Percentiles rank a stretch among this genome's conserved stretches.
phyloP scores from a whole-genome alignment of 495 filamentous ascomycete genomes.

The Alectoria sarmentosa region DNA sequence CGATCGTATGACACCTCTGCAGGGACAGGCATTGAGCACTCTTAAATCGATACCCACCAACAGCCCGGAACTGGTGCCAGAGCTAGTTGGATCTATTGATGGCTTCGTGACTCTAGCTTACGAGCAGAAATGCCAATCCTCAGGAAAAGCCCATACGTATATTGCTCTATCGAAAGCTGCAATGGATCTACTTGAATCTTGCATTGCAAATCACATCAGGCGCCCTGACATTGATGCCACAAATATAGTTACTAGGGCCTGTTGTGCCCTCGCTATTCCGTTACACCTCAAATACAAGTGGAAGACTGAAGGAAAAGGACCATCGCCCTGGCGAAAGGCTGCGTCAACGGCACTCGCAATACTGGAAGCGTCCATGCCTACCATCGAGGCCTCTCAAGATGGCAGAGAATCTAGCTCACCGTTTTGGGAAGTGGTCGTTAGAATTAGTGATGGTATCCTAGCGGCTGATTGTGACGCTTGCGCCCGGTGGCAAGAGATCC shows the following conservation, averaged over 20 bases:
- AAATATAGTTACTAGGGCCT: slow-evolving; percentile 49
- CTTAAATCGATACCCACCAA: slow-evolving; percentile 66
- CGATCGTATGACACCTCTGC: slow-evolving; percentile 75
- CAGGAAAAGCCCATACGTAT: slow-evolving; percentile 46
- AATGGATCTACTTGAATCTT: slow-evolving; percentile 59
- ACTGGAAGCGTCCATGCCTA: slow-evolving; percentile 57
- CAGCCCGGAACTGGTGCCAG: slow-evolving; percentile 55
- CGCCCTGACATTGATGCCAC: slow-evolving; percentile 59
- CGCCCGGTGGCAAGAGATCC: slow-evolving; percentile 39
- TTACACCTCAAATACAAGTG: slow-evolving; percentile 70
- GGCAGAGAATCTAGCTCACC: slow-evolving; percentile 36
- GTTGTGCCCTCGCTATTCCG: slow-evolving; percentile 58
- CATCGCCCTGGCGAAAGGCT: slow-evolving; percentile 70
- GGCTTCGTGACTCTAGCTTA: slow-evolving; percentile 66
- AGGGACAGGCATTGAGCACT: slow-evolving; percentile 64
- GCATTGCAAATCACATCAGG: slow-evolving; percentile 55
- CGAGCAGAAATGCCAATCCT: slow-evolving; percentile 16
- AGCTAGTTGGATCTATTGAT: slow-evolving; percentile 59
- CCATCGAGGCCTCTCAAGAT: slow-evolving; percentile 50
- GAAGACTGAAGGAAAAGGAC: slow-evolving; percentile 46
- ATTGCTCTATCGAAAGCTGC: slow-evolving; percentile 76
- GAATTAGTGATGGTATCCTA: slow-evolving; percentile 52
- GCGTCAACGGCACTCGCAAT: slow-evolving; percentile 62
- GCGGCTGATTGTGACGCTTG: slow-evolving; percentile 45
- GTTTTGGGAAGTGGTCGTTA: slow-evolving; percentile 55